phyloP scores from a whole-genome alignment of 257 asterid genomes.

The Solanum corneliomulleri region DNA sequence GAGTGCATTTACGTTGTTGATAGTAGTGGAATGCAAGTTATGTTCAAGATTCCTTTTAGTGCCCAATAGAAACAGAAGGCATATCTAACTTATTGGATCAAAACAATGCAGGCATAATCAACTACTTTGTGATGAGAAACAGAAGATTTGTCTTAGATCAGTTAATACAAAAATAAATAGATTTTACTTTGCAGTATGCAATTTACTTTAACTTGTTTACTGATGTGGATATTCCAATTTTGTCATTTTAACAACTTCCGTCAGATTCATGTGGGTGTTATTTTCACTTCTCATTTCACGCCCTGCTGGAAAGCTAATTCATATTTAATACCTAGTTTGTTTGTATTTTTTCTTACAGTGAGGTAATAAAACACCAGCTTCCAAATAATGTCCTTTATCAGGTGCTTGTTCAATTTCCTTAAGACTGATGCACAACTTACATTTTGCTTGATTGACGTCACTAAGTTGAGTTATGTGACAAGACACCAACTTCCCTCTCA shows the following conservation, averaged over 20 bases:
- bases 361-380: conserved; percentile 54
- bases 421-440: not conserved
- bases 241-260: not conserved
- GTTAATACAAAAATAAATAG: not conserved
- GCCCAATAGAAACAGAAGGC: not conserved
- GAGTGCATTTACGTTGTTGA: not conserved
- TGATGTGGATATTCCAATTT: not conserved
- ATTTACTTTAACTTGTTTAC: not conserved
- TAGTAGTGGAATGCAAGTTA: not conserved
- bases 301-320: not conserved
- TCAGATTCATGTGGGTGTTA: not conserved
- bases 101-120: not conserved
- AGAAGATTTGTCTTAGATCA: not conserved
- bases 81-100: not conserved
- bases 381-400: conserved; percentile 48
- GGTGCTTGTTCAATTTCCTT: conserved; percentile 23
- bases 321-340: not conserved
- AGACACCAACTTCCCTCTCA: not conserved
- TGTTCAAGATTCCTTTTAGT: not conserved
- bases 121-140: not conserved
- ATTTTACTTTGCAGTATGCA: not conserved
- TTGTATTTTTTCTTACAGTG: conserved; percentile 36
- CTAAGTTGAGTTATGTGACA: not conserved
- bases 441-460: not conserved
- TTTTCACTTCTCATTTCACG: not conserved